phyloP scores from a whole-genome alignment of 2,329 filamentous ascomycete species.

The Leptographium procerum region DNA sequence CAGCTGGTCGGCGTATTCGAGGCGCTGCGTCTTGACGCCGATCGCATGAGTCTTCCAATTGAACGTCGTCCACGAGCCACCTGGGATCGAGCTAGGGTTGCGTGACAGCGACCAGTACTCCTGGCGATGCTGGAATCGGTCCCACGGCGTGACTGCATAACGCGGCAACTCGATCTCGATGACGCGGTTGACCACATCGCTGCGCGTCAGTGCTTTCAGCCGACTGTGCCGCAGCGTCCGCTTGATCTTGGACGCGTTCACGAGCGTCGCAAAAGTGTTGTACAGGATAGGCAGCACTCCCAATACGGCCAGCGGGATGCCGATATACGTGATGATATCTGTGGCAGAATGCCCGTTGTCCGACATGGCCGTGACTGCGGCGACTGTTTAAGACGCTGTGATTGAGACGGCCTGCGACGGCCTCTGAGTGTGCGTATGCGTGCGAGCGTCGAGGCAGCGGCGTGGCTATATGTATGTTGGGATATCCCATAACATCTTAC shows the following conservation, averaged over 20 bases:
- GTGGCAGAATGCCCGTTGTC: slow-evolving; percentile 14
- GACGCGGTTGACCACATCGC: slow-evolving; percentile 52
- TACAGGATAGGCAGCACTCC: slow-evolving; percentile 52
- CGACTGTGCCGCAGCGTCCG: slow-evolving; percentile 44
- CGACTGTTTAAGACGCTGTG: no score
- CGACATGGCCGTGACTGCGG: slow-evolving; percentile 2
- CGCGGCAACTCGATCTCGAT: slow-evolving; percentile 56
- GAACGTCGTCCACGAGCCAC: slow-evolving; percentile 54
- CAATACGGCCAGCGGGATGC: slow-evolving; percentile 23
- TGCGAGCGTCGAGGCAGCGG: neutral
- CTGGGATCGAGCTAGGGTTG: slow-evolving; percentile 41
- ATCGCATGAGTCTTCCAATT: slow-evolving; percentile 55
- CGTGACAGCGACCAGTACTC: slow-evolving; percentile 48
- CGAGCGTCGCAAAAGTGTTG: slow-evolving; percentile 49
- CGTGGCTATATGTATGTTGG: neutral
- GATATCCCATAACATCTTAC: no score
- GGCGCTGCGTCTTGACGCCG: slow-evolving; percentile 48
- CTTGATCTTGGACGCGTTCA: slow-evolving; percentile 48
- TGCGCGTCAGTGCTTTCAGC: slow-evolving; percentile 48
- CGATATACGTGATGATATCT: slow-evolving; percentile 24
- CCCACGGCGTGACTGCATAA: slow-evolving; percentile 50
- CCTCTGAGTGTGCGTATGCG: neutral
- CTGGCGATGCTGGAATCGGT: slow-evolving; percentile 38
- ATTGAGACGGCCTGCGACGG: no score
- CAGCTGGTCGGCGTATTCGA: slow-evolving; percentile 49